phyloP scores from a whole-genome alignment of 139 green algal species.

The Chlamydomonas eustigma region DNA sequence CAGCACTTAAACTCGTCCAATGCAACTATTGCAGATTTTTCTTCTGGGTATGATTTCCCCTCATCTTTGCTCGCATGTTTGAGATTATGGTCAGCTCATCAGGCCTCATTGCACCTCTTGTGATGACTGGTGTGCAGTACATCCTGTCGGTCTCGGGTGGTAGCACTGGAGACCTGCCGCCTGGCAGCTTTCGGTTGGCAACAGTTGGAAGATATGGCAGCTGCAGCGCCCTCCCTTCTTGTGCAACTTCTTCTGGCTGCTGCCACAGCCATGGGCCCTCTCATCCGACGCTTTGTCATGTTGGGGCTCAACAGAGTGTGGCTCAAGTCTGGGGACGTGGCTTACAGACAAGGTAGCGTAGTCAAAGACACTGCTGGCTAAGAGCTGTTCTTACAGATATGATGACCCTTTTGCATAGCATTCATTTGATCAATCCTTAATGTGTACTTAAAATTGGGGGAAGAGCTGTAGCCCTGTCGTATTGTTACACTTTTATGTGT shows the following conservation, averaged over 20 bases:
- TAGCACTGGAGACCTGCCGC: constrained; percentile 22
- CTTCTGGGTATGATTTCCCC: not conserved
- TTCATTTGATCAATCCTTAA: no score
- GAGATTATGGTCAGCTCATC: no score
- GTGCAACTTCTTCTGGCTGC: constrained; percentile 48
- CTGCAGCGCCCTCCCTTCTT: not conserved
- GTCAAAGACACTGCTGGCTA: not conserved
- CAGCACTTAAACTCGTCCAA: not conserved
- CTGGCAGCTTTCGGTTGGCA: constrained; percentile 50
- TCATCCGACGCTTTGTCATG: constrained; percentile 67
- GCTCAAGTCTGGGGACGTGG: constrained; percentile 57
- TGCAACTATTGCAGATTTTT: not conserved
- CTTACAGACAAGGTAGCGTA: constrained; percentile 45
- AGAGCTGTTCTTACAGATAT: not conserved
- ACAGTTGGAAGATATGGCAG: constrained; percentile 40
- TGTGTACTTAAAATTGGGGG: no score
- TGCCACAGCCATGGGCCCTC: constrained; percentile 40
- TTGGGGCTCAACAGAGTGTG: constrained; percentile 76
- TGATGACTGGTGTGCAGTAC: no score
- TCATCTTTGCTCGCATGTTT: not conserved
- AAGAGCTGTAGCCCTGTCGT: no score
- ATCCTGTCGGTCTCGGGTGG: constrained; percentile 14
- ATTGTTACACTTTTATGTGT: no score
- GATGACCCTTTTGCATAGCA: not conserved
- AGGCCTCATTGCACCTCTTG: no score